Evolutionary conservation across 2,329 filamentous ascomycete species (phyloP).

Genomic region (Fonsecaea erecta): DNA sequence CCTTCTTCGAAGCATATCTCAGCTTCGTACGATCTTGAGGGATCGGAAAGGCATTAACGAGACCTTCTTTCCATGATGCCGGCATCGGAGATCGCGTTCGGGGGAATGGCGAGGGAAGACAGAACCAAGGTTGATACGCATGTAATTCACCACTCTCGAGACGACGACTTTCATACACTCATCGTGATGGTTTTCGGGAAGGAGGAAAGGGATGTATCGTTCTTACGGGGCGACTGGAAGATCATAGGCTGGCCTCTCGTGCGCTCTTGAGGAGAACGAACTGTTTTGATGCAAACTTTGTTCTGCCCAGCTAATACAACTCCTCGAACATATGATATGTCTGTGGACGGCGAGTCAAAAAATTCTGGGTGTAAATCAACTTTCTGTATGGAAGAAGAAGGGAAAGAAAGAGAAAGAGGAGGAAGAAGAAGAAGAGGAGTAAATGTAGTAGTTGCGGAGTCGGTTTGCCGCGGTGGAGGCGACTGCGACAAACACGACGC

Average conservation of each 20-base stretch:
- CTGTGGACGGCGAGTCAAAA: conserved; percentile 63
- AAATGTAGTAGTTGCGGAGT: conserved; percentile 25
- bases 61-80: conserved; percentile 35
- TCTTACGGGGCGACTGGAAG: conserved; percentile 54
- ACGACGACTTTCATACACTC: conserved; percentile 29
- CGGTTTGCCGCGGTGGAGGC: conserved; percentile 3
- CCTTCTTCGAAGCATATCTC: conserved; percentile 36
- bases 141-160: conserved; percentile 17
- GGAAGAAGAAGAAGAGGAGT: conserved; percentile 31
- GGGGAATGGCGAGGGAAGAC: background rate
- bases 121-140: conserved; percentile 7
- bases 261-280: conserved; percentile 57
- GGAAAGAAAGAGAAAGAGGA: conserved; percentile 36
- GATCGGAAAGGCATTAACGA: conserved; percentile 39
- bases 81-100: conserved; percentile 26
- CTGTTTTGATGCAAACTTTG: conserved; percentile 40
- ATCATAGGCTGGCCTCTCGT: conserved; percentile 53
- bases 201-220: conserved; percentile 45
- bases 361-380: conserved; percentile 59
- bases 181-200: conserved; percentile 22
- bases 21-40: conserved; percentile 34
- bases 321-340: conserved; percentile 54
- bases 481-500: background rate
- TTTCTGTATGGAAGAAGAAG: conserved; percentile 56
- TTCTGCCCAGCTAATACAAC: conserved; percentile 64